Conservation (phyloP, 2,329 filamentous ascomycete species). For the Colletotrichum australisinense region DNA sequence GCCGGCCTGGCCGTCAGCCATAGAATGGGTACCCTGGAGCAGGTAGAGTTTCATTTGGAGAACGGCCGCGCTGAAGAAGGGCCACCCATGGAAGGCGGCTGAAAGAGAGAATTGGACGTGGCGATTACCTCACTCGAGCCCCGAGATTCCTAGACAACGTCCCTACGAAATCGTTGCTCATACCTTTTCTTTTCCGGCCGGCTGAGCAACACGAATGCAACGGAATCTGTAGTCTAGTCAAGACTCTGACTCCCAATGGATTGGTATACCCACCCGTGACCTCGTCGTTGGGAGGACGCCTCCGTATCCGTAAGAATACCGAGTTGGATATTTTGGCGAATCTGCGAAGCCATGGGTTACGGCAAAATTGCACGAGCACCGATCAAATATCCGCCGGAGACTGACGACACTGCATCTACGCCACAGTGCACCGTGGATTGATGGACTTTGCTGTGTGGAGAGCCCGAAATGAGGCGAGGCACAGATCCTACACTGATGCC, state of each 20-base stretch:
- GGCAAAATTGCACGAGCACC: background rate
- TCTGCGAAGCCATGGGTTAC: background rate
- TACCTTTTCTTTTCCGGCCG: background rate
- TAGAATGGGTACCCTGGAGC: background rate
- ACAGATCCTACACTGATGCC: background rate
- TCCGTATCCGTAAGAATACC: background rate
- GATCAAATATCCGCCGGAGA: background rate
- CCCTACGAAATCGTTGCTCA: background rate
- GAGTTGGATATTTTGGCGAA: background rate
- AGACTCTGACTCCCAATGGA: background rate
- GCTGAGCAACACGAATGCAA: background rate
- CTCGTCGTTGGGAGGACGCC: background rate
- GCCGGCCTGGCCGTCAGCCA: constrained; percentile 27
- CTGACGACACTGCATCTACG: background rate
- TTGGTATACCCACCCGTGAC: background rate
- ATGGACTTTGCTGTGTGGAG: background rate
- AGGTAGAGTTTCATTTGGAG: background rate
- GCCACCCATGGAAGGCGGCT: constrained; percentile 11
- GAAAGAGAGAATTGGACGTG: constrained; percentile 6
- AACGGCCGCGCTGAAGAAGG: background rate
- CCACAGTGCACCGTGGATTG: background rate
- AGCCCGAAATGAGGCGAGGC: background rate
- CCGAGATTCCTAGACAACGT: background rate
- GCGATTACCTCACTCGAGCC: background rate
- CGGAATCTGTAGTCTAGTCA: background rate